Conservation (phyloP, 805 yeast species). For the Ogataea neopini region DNA sequence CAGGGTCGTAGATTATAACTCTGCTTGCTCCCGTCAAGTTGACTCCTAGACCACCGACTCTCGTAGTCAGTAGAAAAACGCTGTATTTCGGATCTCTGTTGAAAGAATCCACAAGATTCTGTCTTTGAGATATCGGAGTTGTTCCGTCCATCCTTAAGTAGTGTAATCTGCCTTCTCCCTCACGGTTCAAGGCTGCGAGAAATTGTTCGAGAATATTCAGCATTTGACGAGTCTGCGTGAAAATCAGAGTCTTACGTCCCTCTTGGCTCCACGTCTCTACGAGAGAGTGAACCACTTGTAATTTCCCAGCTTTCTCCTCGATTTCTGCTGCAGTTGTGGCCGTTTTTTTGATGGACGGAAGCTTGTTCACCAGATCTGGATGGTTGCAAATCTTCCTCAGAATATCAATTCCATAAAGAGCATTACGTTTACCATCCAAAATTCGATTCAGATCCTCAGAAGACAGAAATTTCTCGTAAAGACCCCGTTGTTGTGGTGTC, state of each 20-base stretch:
- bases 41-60: slow-evolving; percentile 95
- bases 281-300: slow-evolving; percentile 82
- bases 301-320: slow-evolving; percentile 76
- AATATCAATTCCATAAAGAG: slow-evolving; percentile 86
- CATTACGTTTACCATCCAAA: slow-evolving; percentile 73
- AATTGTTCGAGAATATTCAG: slow-evolving; percentile 79
- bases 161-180: slow-evolving; percentile 33
- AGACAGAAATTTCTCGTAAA: slow-evolving; percentile 71
- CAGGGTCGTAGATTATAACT: slow-evolving; percentile 93
- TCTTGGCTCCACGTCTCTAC: slow-evolving; percentile 74
- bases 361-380: slow-evolving; percentile 74
- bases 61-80: slow-evolving; percentile 83
- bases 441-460: slow-evolving; percentile 77
- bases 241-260: slow-evolving; percentile 78
- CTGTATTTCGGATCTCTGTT: slow-evolving; percentile 58
- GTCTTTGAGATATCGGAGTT: slow-evolving; percentile 77
- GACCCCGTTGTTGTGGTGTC: slow-evolving; percentile 70
- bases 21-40: slow-evolving; percentile 94
- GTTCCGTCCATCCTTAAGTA: slow-evolving; percentile 94
- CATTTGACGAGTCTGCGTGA: slow-evolving; percentile 94
- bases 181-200: slow-evolving; percentile 42
- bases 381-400: slow-evolving; percentile 93
- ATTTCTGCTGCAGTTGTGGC: slow-evolving; percentile 21
- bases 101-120: slow-evolving; percentile 76
- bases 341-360: slow-evolving; percentile 34